These are phyloP conservation scores for Petunia axillaris DNA, from an alignment of 257 asterid species.

Conservation along the genomic window DNA sequence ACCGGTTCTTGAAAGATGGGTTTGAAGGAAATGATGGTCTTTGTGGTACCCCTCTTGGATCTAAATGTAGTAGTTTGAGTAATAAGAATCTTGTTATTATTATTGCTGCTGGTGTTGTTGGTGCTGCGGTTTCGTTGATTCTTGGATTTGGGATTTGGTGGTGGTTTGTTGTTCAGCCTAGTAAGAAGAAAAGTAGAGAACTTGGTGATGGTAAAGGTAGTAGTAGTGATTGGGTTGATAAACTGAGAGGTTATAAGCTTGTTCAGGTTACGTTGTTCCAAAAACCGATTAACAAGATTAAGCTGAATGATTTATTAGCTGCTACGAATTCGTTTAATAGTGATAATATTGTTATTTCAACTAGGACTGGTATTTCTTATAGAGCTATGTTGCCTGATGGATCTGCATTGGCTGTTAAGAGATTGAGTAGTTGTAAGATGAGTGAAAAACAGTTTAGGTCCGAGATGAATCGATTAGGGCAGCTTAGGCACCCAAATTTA, in stretches of 20 bases:
- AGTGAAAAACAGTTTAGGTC: conserved; percentile 61
- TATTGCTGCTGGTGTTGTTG: conserved; percentile 57
- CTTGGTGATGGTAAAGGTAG: conserved; percentile 39
- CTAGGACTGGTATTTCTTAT: conserved; percentile 59
- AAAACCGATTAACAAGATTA: conserved; percentile 63
- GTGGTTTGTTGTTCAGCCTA: conserved; percentile 45
- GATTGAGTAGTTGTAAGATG: conserved; percentile 51
- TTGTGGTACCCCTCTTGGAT: conserved; percentile 48
- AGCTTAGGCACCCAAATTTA: conserved; percentile 71
- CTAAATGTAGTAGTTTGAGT: conserved; percentile 52
- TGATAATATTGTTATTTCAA: conserved; percentile 44
- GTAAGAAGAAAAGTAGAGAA: conserved; percentile 41
- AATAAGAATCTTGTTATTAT: conserved; percentile 46
- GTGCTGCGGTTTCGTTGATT: conserved; percentile 54
- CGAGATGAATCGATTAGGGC: conserved; percentile 69
- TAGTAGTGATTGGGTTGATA: conserved; percentile 43
- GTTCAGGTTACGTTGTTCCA: conserved; percentile 65
- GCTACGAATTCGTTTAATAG: conserved; percentile 51
- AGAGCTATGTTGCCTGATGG: conserved; percentile 65
- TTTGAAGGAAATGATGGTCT: conserved; percentile 52
- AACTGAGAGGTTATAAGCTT: conserved; percentile 51
- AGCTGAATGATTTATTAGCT: conserved; percentile 54
- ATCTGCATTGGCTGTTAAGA: conserved; percentile 59
- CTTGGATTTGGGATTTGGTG: conserved; percentile 66
- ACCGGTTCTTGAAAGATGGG: conserved; percentile 32